Conservation (phyloP, 108 stramenopile species). For the Cylindrotheca fusiformis region DNA sequence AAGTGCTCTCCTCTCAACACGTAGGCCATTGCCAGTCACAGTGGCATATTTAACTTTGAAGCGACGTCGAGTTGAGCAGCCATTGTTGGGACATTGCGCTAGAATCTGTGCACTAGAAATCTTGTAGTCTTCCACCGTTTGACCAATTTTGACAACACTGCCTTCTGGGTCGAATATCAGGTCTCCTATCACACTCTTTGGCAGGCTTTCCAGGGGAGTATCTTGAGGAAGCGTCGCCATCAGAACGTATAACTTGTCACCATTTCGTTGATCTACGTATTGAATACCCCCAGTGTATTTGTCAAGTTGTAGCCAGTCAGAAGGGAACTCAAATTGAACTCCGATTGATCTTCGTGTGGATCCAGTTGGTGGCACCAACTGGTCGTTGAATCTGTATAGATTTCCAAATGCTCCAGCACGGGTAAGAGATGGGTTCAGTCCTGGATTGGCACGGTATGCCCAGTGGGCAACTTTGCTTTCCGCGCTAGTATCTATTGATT, state of each 20-base stretch:
- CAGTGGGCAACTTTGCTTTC: slow-evolving; percentile 26
- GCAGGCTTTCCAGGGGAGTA: slow-evolving; percentile 38
- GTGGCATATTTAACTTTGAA: slow-evolving; percentile 64
- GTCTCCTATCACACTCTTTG: slow-evolving; percentile 52
- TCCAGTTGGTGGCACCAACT: slow-evolving; percentile 22
- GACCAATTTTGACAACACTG: slow-evolving; percentile 54
- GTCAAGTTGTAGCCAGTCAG: slow-evolving; percentile 81
- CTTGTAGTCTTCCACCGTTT: slow-evolving; percentile 57
- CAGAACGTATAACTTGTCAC: slow-evolving; percentile 70
- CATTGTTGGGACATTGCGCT: slow-evolving; percentile 20
- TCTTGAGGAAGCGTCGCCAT: slow-evolving; percentile 50
- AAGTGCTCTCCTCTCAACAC: slow-evolving; percentile 68
- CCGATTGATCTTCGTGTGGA: slow-evolving; percentile 13
- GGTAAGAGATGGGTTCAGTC: slow-evolving; percentile 16
- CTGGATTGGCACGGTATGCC: slow-evolving; percentile 30
- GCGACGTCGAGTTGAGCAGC: slow-evolving; percentile 40
- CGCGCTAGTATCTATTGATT: neutral
- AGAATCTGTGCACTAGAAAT: slow-evolving; percentile 44
- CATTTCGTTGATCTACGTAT: slow-evolving; percentile 83
- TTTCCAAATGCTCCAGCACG: slow-evolving; percentile 23
- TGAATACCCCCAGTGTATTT: slow-evolving; percentile 58
- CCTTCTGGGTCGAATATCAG: slow-evolving; percentile 60
- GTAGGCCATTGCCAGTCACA: slow-evolving; percentile 63
- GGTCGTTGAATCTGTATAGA: slow-evolving; percentile 29
- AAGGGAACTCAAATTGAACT: slow-evolving; percentile 56